Base-by-base conservation (phyloP, 139 green algal species). In the Tetratostichococcus sp. region DNA sequence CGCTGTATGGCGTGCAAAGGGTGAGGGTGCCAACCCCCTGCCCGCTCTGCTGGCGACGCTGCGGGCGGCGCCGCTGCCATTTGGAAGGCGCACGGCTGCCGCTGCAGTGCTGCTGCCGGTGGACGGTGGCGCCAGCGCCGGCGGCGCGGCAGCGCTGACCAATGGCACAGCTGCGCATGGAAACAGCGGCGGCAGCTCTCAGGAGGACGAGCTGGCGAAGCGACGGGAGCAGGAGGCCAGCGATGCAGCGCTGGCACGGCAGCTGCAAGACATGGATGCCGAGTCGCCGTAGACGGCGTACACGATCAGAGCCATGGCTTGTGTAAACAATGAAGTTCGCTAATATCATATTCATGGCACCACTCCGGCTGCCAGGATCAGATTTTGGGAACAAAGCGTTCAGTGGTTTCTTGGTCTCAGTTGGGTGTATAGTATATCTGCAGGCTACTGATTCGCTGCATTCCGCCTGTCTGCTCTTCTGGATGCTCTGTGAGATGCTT, bases 1-100 rank as follows among this genome's bases (percentile, higher is more conserved):
- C 1, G 83, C 84, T 30, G 74, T 68, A 68, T 32, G 32, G 4
- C 23, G 11, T 5, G 31, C 35, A 4, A 21, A 5, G 31, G 31
- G 67, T 32, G 31, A 71, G 32, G 34, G 34, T 2, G 8, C 5
- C 5, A 32, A 71, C 67, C 67, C 67, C 1, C 4, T 71, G 67
- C 67, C 67, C 4, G 32, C 6, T 14, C 32, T 71, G 32, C 67
- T 71, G 67, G 67, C 31, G 8, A 16, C 11, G 8, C 16, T 71
- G 67, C 30, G 17, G 67, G 8, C 31, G 4, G 67, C 32, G 4
- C 32, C 67, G 11, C 31, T 71, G 67, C 67, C 32, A 8, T 57
- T 30, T 57, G 69, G 39, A 16, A 17, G 32, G 35, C 26, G 14
- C 69, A 16, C 35, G 11, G 35, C 35, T 16, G 35, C 35, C 16